phyloP scores from a whole-genome alignment of 139 green algal species.

The Closterium sp. region DNA sequence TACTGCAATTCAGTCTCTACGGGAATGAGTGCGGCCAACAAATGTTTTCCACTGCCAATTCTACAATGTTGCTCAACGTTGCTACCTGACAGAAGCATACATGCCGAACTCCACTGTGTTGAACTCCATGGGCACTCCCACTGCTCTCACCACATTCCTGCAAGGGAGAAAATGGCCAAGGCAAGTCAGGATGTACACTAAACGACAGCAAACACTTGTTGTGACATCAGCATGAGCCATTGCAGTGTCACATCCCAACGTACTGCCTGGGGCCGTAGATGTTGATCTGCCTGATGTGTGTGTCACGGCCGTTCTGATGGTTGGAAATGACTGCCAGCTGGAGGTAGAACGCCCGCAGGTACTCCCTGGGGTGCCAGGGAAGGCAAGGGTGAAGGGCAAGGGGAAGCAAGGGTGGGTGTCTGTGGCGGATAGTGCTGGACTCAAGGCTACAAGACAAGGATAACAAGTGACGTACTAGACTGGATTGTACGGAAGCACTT shows the following conservation, averaged over 20 bases:
- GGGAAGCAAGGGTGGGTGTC: not conserved
- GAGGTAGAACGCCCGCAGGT: conserved; percentile 55
- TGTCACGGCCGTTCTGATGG: conserved; percentile 97
- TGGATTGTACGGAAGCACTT: too few relatives aligned
- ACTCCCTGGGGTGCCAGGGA: conserved; percentile 22
- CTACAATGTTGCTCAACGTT: too few relatives aligned
- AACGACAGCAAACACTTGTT: too few relatives aligned
- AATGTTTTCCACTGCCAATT: too few relatives aligned
- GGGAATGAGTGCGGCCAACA: too few relatives aligned
- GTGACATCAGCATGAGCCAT: too few relatives aligned
- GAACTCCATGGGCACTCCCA: not conserved
- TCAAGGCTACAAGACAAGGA: not conserved
- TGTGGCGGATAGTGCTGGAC: not conserved
- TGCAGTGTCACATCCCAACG: too few relatives aligned
- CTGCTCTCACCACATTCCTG: not conserved
- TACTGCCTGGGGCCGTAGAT: conserved; percentile 68
- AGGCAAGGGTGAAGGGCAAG: not conserved
- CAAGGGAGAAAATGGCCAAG: not conserved
- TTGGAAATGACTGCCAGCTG: conserved; percentile 78
- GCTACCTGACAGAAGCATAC: conserved; percentile 15
- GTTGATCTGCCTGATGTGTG: conserved; percentile 83
- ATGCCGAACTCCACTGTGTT: conserved; percentile 24
- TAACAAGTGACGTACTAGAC: too few relatives aligned
- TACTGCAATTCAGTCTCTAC: too few relatives aligned
- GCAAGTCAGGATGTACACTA: too few relatives aligned